These are phyloP conservation scores for Vitis rupestris DNA, from an alignment of 164 flowering plant species.

Conservation along the genomic window DNA sequence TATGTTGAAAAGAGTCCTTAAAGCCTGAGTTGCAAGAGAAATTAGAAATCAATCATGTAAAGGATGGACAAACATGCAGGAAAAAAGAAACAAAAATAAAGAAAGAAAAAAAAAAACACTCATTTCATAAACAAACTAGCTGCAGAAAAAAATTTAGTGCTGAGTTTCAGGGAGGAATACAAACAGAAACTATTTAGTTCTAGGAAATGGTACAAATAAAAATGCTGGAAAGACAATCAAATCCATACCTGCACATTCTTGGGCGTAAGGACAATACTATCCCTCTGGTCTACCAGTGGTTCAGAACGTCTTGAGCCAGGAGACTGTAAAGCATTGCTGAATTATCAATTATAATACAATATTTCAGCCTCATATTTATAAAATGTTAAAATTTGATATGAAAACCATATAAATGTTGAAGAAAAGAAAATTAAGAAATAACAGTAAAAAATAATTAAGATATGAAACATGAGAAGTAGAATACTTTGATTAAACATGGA, in stretches of 20 bases:
- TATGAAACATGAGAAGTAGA: too few relatives aligned
- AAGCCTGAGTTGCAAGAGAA: slow-evolving; percentile 51
- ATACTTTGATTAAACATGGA: too few relatives aligned
- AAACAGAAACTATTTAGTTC: background rate
- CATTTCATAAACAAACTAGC: slow-evolving; percentile 2
- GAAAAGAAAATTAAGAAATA: background rate
- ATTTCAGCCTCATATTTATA: background rate
- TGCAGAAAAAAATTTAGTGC: too few relatives aligned
- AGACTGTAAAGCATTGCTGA: slow-evolving; percentile 52
- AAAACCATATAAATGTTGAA: too few relatives aligned
- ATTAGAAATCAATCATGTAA: slow-evolving; percentile 5
- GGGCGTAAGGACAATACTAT: slow-evolving; percentile 76
- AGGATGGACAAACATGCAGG: background rate
- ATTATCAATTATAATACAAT: slow-evolving; percentile 22
- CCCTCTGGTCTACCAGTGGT: slow-evolving; percentile 59
- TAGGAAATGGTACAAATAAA: background rate
- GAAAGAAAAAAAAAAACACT: too few relatives aligned
- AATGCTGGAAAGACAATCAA: background rate
- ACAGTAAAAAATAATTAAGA: too few relatives aligned
- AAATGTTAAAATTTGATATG: too few relatives aligned
- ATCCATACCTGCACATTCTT: slow-evolving; percentile 90
- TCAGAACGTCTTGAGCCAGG: slow-evolving; percentile 84
- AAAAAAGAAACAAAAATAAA: too few relatives aligned
- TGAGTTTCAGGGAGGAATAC: background rate
- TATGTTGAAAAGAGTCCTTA: slow-evolving; percentile 95